Base-by-base conservation (phyloP, 2,329 filamentous ascomycete genomes). In the Drechslera avenae region DNA sequence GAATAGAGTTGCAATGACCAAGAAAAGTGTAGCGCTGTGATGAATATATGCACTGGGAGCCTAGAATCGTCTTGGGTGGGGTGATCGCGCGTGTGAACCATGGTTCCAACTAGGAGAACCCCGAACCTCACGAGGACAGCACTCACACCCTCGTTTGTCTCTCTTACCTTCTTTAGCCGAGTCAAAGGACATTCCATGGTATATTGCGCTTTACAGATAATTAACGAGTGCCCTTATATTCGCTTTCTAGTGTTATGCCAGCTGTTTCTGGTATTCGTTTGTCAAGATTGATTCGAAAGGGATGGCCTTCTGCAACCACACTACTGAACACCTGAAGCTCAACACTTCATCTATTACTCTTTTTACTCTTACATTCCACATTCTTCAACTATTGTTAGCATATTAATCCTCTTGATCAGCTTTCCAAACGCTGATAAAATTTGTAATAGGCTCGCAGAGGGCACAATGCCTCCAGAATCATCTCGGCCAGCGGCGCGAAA, bases 401-500 rank as follows among this genome's bases (percentile, higher is more conserved):
- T 73, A 58, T 87, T 81, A 8, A 87, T 75, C 0, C 63, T 78
- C 71, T 87, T 85, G 84, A 87, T 88, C 0, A 84, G 75, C 62
- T 85, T 86, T 0, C 84, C 84, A 60, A 87, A 83, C 0, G 83
- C 83, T 52, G 79, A 81, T 55, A 81, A 85, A 23, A 86, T 77
- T 67, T 87, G 85, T 30, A 87, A 58, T 8, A 87, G 67, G 62
- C 87, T 87, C n/a, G 83, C 84, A 23, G 78, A 79, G 1, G 85
- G 77, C 18, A 81, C 67, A 19, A 86, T 72, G 14, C 76, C 74
- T 7, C 66, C 63, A 1, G 73, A 76, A 5, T 73, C 75, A 59
- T 87, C 87, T 56, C 79, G 77, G 0, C 85, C 85, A 0, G 85
- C 85, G 1, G 84, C 84, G 63, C 87, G 84, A 54, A 86, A 83